phyloP scores from a whole-genome alignment of 1,284 basidiomycete species.

The Apiotrichum mycotoxinovorans region DNA sequence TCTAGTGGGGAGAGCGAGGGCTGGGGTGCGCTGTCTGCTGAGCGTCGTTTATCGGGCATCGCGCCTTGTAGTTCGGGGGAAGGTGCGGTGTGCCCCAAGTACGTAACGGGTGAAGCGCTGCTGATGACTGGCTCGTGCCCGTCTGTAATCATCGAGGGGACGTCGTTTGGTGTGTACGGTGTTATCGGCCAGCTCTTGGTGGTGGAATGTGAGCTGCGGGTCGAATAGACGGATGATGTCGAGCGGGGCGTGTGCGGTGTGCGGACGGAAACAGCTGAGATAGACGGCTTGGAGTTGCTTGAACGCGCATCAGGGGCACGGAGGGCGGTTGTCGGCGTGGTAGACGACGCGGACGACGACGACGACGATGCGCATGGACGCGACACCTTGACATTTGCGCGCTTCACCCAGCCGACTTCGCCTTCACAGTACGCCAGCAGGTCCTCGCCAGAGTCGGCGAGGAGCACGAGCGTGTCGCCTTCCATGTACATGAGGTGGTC shows the following conservation, averaged over 20 bases:
- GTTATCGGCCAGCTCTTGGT: background rate
- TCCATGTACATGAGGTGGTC: conserved; percentile 86
- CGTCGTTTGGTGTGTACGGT: background rate
- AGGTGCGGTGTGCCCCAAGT: background rate
- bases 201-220: background rate
- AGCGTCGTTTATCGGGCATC: background rate
- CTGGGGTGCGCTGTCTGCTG: too few relatives aligned
- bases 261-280: background rate
- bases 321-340: background rate
- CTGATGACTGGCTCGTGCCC: background rate
- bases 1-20: background rate
- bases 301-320: background rate
- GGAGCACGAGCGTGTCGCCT: conserved; percentile 73
- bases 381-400: conserved; percentile 26
- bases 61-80: background rate
- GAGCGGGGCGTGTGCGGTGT: background rate
- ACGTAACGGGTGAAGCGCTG: background rate
- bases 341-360: background rate
- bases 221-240: background rate
- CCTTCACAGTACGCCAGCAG: conserved; percentile 79
- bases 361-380: conserved; percentile 11
- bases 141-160: background rate
- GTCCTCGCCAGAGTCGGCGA: conserved; percentile 64
- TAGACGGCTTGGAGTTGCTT: background rate
- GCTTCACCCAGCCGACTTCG: conserved; percentile 77